phyloP scores from a whole-genome alignment of 805 yeast species.

The Schwanniomyces pseudopolymorphus region DNA sequence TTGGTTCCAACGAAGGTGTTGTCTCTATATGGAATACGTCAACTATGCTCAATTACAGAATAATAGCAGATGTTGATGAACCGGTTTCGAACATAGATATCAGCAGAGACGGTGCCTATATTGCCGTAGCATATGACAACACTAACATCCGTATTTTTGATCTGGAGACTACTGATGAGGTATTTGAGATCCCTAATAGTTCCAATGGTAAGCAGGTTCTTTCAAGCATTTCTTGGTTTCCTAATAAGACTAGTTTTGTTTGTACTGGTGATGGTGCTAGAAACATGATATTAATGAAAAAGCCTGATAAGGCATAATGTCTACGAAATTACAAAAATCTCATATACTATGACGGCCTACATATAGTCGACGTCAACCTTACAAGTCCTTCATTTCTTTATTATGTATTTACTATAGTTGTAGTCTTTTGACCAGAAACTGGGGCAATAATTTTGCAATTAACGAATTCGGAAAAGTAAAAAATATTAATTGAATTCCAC shows the following conservation, averaged over 20 bases:
- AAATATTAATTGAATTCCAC: no score
- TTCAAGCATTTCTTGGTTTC: slow-evolving; percentile 32
- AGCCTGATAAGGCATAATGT: slow-evolving; percentile 6
- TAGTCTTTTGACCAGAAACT: no score
- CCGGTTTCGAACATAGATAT: slow-evolving; percentile 39
- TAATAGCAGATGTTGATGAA: slow-evolving; percentile 42
- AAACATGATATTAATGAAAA: slow-evolving; percentile 23
- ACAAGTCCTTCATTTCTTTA: no score
- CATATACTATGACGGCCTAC: no score
- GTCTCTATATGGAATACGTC: slow-evolving; percentile 49
- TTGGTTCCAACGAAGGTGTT: slow-evolving; percentile 60
- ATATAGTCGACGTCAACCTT: no score
- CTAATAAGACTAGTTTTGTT: slow-evolving; percentile 31
- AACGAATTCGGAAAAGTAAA: no score
- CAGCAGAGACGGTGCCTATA: slow-evolving; percentile 45
- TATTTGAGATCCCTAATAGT: slow-evolving; percentile 31
- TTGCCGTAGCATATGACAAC: slow-evolving; percentile 46
- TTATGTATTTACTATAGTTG: no score
- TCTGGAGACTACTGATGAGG: slow-evolving; percentile 22
- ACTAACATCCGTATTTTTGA: slow-evolving; percentile 43
- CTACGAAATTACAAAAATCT: no score
- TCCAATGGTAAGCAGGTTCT: slow-evolving; percentile 26
- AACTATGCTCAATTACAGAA: slow-evolving; percentile 34
- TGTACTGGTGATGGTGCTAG: slow-evolving; percentile 30
- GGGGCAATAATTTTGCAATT: no score